Percentiles rank a stretch among this genome's conserved stretches.
Conservation (phyloP, 306 rosid species). For the Cicer pinnatifidum region DNA sequence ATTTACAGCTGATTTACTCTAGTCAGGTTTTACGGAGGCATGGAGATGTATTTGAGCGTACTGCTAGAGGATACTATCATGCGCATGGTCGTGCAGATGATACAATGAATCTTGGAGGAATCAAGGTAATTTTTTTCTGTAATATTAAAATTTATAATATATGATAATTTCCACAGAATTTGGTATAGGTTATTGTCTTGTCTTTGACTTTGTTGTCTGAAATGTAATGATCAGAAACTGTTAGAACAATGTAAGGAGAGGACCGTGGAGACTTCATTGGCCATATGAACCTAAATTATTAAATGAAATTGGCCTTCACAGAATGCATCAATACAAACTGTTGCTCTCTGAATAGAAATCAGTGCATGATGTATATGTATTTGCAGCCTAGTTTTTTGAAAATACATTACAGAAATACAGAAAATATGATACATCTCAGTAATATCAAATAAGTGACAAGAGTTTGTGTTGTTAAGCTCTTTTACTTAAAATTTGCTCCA, state of each 20-base stretch:
- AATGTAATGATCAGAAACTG: slow-evolving; percentile 9
- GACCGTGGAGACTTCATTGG: slow-evolving; percentile 19
- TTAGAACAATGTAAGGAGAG: background rate
- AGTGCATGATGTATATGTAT: background rate
- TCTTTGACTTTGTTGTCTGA: slow-evolving; percentile 1
- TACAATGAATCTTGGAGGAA: slow-evolving; percentile 97
- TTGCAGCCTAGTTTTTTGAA: background rate
- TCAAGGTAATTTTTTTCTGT: slow-evolving; percentile 65
- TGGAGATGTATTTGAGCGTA: slow-evolving; percentile 89
- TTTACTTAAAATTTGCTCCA: slow-evolving; percentile 8
- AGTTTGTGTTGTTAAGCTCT: slow-evolving; percentile 17
- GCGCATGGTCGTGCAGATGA: slow-evolving; percentile 99
- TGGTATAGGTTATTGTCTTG: background rate
- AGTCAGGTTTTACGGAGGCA: slow-evolving; percentile 85
- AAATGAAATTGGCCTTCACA: background rate
- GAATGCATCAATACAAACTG: slow-evolving; percentile 6
- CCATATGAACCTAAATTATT: slow-evolving; percentile 15
- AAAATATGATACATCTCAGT: slow-evolving; percentile 21
- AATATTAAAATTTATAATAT: slow-evolving; percentile 12
- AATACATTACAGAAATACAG: background rate
- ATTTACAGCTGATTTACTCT: slow-evolving; percentile 32
- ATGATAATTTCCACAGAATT: background rate
- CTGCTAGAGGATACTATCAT: slow-evolving; percentile 77
- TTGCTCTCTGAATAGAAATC: slow-evolving; percentile 3
- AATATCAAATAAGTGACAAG: slow-evolving; percentile 7